phyloP scores from a whole-genome alignment of 345 rosid genomes.

The Linum trigynum region DNA sequence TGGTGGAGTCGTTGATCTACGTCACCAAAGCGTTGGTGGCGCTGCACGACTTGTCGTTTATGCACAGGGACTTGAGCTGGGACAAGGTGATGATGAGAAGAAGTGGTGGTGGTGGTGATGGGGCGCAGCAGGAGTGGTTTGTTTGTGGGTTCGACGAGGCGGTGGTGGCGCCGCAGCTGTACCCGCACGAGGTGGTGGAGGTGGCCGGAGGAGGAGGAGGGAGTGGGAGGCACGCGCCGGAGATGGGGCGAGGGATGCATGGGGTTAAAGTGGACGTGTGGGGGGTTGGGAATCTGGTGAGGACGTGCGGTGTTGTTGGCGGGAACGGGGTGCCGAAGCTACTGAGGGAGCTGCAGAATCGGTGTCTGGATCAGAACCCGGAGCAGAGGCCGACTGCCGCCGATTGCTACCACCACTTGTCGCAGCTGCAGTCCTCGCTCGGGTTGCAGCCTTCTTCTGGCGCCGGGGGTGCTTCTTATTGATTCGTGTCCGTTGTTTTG shows the following conservation, averaged over 20 bases:
- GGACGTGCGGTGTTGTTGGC: constrained; percentile 52
- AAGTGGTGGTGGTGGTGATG: constrained; percentile 18
- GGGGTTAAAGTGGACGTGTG: constrained; percentile 95
- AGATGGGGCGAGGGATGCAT: constrained; percentile 87
- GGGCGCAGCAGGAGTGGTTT: constrained; percentile 51
- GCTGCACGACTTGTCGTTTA: constrained; percentile 79
- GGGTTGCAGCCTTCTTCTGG: constrained; percentile 5
- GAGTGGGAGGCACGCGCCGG: constrained; percentile 66
- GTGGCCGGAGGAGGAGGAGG: constrained; percentile 20
- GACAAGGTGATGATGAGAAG: constrained; percentile 57
- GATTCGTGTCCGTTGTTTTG: too few relatives aligned
- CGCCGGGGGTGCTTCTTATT: not conserved
- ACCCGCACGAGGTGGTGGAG: constrained; percentile 33
- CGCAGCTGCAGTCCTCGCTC: constrained; percentile 71
- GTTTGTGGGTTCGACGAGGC: constrained; percentile 79
- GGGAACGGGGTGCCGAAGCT: constrained; percentile 43
- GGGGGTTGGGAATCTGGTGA: constrained; percentile 79
- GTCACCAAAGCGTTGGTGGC: constrained; percentile 88
- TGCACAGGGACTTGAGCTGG: constrained; percentile 92
- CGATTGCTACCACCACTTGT: constrained; percentile 87
- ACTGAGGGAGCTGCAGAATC: constrained; percentile 69
- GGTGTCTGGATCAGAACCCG: constrained; percentile 82
- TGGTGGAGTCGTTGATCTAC: constrained; percentile 68
- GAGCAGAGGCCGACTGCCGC: constrained; percentile 94
- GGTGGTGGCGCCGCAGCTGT: constrained; percentile 65